Evolutionary conservation across 352 stramenopile species (phyloP), one percentile per base, ranked within the genome.

Genomic region (Phytopythium montanum): DNA sequence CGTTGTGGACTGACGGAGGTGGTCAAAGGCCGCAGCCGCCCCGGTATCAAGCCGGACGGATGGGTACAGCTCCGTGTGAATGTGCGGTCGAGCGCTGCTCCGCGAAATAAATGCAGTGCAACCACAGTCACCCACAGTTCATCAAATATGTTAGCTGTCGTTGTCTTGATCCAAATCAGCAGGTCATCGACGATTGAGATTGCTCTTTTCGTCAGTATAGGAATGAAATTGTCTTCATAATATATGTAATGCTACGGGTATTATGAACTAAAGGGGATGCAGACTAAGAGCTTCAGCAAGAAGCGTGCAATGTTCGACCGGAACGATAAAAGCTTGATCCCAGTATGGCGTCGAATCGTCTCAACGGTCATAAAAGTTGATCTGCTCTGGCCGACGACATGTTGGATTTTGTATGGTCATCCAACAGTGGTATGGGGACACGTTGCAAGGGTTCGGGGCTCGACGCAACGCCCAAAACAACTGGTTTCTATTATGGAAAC

Each of bases 401-500:
- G n/a, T 49, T 49, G 42, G 10, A 3, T 5, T 28, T 29, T 49
- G 42, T 49, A 49, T 46, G 19, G 18, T 0, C 6, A 9, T 6
- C 12, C 39, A 46, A n/a, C n/a, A 46, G 2, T 46, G 39, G 39
- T 5, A 12, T 5, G 39, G 18, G 18, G 8, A 45, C 23, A 46
- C 5, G 39, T 46, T 25, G 39, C 8, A 21, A 28, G 42, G 42
- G 42, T 0, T 29, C 16, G 39, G 42, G 41, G 10, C n/a, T 14
- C 41, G n/a, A 8, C 42, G 42, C 42, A 49, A 49, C 42, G 42
- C 42, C 8, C 42, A 10, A 49, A n/a, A 29, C 21, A 21, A 16
- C 42, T 23, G 25, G 42, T n/a, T n/a, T n/a, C n/a, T n/a, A 49
- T 21, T 49, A 49, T 49, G 14, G 39, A 46, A 45, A 46, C 18